Percentiles rank a stretch among this genome's conserved stretches.
phyloP scores from a whole-genome alignment of 75 land plant species.

The Larix kaempferi region DNA sequence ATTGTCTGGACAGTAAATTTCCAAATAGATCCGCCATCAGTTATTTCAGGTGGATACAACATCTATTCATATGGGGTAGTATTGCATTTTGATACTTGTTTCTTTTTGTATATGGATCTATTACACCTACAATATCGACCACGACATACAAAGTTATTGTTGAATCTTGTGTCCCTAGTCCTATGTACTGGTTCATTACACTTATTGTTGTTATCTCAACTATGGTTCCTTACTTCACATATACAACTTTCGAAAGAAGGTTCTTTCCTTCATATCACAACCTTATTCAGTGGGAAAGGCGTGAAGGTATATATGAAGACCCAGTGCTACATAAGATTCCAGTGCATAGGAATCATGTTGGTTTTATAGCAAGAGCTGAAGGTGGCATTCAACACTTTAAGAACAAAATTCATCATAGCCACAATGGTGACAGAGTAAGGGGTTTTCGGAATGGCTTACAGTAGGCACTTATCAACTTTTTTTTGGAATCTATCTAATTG shows the following conservation, averaged over 20 bases:
- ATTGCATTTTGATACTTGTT: constrained; percentile 64
- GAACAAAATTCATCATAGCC: neutral
- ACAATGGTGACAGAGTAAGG: neutral
- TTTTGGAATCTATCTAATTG: neutral
- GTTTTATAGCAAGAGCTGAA: constrained; percentile 33
- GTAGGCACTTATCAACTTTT: neutral
- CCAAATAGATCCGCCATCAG: constrained; percentile 19
- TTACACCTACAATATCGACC: constrained; percentile 43
- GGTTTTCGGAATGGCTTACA: neutral
- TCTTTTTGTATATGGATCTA: constrained; percentile 49
- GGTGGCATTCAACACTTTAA: constrained; percentile 11
- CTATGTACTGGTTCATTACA: constrained; percentile 26
- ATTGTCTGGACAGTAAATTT: too few relatives aligned
- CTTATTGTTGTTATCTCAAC: constrained; percentile 49
- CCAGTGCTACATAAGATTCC: constrained; percentile 50
- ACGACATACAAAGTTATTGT: constrained; percentile 57
- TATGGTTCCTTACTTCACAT: constrained; percentile 68
- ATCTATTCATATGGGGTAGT: constrained; percentile 72
- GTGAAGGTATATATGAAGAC: constrained; percentile 53
- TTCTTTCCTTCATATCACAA: constrained; percentile 70
- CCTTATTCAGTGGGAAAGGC: constrained; percentile 71
- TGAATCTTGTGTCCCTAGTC: constrained; percentile 52
- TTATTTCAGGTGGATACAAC: constrained; percentile 87
- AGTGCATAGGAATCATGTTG: constrained; percentile 26
- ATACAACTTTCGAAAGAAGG: constrained; percentile 43